phyloP scores from a whole-genome alignment of 192 early-diverging fungal species.

The Coemansia umbellata region DNA sequence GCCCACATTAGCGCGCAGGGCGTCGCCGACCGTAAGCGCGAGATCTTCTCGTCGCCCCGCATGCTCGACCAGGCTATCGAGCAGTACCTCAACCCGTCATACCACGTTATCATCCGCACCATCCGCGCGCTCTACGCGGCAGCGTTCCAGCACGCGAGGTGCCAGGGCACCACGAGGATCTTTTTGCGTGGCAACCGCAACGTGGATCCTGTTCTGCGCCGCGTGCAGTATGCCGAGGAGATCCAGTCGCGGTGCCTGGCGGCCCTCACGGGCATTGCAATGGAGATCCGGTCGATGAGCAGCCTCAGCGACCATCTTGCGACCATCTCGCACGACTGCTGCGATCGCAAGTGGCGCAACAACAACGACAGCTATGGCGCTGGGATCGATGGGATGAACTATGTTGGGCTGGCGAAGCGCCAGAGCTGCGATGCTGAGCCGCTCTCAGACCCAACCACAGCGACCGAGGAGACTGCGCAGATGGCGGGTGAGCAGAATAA shows the following conservation, averaged over 20 bases:
- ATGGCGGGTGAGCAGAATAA: not conserved
- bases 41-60: slow-evolving; percentile 18
- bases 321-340: slow-evolving; percentile 20
- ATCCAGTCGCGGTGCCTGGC: slow-evolving; percentile 31
- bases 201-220: slow-evolving; percentile 38
- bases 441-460: not conserved
- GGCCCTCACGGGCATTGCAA: slow-evolving; percentile 5
- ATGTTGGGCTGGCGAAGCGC: no score
- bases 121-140: slow-evolving; percentile 32
- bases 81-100: slow-evolving; percentile 20
- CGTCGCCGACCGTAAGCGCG: slow-evolving; percentile 31
- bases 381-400: no score
- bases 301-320: slow-evolving; percentile 21
- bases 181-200: slow-evolving; percentile 31
- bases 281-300: slow-evolving; percentile 5
- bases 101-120: slow-evolving; percentile 13
- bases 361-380: not conserved
- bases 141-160: slow-evolving; percentile 26
- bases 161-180: slow-evolving; percentile 30
- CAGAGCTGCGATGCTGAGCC: no score
- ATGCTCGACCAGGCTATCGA: slow-evolving; percentile 24
- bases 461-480: not conserved
- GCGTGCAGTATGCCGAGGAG: slow-evolving; percentile 33
- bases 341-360: slow-evolving; percentile 4
- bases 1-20: slow-evolving; percentile 10